Evolutionary conservation across 768 basidiomycete species (phyloP).

Genomic region (Guyanaporus albipodus): DNA sequence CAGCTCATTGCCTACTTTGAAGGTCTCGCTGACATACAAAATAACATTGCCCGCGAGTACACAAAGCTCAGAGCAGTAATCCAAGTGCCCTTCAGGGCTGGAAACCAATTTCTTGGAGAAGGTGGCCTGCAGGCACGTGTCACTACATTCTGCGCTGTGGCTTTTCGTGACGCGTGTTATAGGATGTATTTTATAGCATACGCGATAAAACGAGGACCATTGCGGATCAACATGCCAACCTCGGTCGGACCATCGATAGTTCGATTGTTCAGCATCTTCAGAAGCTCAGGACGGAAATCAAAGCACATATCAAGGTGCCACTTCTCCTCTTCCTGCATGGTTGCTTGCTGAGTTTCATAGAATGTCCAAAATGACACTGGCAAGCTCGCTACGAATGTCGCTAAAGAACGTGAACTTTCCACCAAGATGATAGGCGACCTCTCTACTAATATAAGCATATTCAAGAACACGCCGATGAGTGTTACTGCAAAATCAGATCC

Average conservation of each 20-base stretch:
- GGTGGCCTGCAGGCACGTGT: conserved; percentile 77
- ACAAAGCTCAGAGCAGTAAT: conserved; percentile 93
- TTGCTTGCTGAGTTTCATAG: conserved; percentile 31
- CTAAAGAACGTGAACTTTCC: conserved; percentile 85
- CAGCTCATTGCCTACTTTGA: conserved; percentile 90
- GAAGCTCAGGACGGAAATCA: conserved; percentile 92
- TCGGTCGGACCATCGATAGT: conserved; percentile 93
- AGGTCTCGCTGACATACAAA: conserved; percentile 73
- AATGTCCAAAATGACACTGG: conserved; percentile 96
- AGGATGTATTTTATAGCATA: conserved; percentile 91
- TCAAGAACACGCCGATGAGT: conserved; percentile 92
- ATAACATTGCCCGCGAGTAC: conserved; percentile 89
- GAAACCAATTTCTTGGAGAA: conserved; percentile 98
- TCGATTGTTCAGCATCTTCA: conserved; percentile 98
- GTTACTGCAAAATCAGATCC: conserved; percentile 52
- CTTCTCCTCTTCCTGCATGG: not conserved
- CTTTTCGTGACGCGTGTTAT: not conserved
- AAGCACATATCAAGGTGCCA: conserved; percentile 90
- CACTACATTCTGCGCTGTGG: not conserved
- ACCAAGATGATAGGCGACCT: conserved; percentile 84
- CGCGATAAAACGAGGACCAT: conserved; percentile 91
- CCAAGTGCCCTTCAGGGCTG: conserved; percentile 92
- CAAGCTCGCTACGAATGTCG: conserved; percentile 85
- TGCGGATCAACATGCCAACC: conserved; percentile 94
- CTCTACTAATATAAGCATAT: conserved; percentile 77